These are phyloP conservation scores for Candida montana DNA, from an alignment of 805 yeast species.

Conservation along the genomic window DNA sequence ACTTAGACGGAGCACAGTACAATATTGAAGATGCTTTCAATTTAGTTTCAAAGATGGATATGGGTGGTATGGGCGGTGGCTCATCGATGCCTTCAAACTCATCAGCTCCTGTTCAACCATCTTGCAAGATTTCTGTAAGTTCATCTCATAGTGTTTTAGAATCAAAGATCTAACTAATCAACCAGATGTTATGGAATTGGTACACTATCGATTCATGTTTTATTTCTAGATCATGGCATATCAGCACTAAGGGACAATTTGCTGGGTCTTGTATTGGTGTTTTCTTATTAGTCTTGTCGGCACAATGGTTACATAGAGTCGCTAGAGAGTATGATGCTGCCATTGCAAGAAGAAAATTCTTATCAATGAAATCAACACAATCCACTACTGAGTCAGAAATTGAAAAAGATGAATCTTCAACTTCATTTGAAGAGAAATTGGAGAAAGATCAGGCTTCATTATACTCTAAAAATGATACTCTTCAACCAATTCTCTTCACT, in stretches of 20 bases:
- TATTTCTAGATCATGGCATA: conserved; percentile 59
- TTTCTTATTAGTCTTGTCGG: conserved; percentile 48
- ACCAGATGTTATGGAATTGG: conserved; percentile 74
- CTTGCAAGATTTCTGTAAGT: conserved; percentile 28
- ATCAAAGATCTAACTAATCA: too few relatives aligned
- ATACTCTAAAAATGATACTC: conserved; percentile 12
- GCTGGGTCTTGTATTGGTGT: conserved; percentile 76
- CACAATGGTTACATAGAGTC: conserved; percentile 53
- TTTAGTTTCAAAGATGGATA: conserved; percentile 14
- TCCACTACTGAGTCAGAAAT: neutral
- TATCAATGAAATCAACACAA: conserved; percentile 7
- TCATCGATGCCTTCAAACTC: conserved; percentile 2
- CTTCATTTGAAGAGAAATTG: conserved; percentile 5
- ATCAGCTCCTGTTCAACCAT: conserved; percentile 3
- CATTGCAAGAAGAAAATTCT: conserved; percentile 25
- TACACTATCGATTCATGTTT: conserved; percentile 62
- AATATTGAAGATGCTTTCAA: conserved; percentile 15
- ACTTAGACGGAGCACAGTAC: conserved; percentile 30
- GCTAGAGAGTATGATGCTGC: conserved; percentile 47
- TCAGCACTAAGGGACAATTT: conserved; percentile 50
- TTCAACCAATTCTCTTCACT: conserved; percentile 23
- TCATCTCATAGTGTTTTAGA: too few relatives aligned
- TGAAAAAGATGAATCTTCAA: conserved; percentile 4
- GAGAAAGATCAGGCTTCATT: conserved; percentile 10
- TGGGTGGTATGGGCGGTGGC: conserved; percentile 17